phyloP scores from a whole-genome alignment of 2,329 filamentous ascomycete species.

The Aspergillus ibericus region DNA sequence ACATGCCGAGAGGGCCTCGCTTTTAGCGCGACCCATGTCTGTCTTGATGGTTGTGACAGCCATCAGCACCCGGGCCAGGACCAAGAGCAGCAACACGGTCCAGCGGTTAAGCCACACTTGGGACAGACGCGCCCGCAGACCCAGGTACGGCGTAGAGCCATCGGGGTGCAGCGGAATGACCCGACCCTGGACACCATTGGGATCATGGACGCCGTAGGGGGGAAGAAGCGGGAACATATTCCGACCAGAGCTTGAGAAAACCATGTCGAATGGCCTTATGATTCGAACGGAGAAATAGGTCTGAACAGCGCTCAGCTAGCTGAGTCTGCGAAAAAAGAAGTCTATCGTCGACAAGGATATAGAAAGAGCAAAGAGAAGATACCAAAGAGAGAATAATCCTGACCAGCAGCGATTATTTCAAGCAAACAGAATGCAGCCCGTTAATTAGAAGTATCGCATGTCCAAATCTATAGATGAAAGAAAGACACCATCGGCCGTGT shows the following conservation, averaged over 20 bases:
- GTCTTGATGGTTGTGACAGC: constrained; percentile 70
- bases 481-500: not conserved
- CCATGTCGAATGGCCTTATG: constrained; percentile 24
- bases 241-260: constrained; percentile 33
- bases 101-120: constrained; percentile 98
- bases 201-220: constrained; percentile 42
- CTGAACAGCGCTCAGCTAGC: not conserved
- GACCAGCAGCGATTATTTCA: constrained; percentile 20
- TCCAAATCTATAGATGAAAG: constrained; percentile 17
- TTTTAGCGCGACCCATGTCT: constrained; percentile 73
- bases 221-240: constrained; percentile 42
- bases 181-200: constrained; percentile 54
- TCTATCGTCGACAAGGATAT: not conserved
- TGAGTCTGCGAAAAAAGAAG: not conserved
- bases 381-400: constrained; percentile 7
- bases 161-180: constrained; percentile 63
- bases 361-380: constrained; percentile 1
- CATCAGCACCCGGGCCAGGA: constrained; percentile 78
- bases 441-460: constrained; percentile 16
- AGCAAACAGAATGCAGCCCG: constrained; percentile 9
- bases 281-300: not conserved
- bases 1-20: constrained; percentile 83
- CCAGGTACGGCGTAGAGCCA: constrained; percentile 85
- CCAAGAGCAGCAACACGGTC: constrained; percentile 84
- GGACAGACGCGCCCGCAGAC: constrained; percentile 82